Evolutionary conservation across 169 alveolate species (phyloP), one percentile per base, ranked within the genome.

Genomic region (Eimeria zaria): DNA sequence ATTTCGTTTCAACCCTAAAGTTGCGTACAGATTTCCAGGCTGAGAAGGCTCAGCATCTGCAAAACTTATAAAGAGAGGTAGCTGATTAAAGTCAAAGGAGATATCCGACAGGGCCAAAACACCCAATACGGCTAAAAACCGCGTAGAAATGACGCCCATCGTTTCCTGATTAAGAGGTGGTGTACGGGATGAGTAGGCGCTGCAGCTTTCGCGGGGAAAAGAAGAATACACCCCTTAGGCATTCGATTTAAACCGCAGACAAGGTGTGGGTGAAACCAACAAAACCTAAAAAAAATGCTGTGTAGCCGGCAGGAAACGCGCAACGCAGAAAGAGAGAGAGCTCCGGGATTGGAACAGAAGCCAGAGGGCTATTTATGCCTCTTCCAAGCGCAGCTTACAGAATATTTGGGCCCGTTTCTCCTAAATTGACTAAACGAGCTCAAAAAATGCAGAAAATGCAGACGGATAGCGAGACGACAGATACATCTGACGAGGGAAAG

Each of bases 1-100:
- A 24, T 90, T 95, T 22, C 97, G 97, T 73, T 87, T 90, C 83
- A 97, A 90, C 27, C 97, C 98, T 46, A 97, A 95, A 46, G 96
- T 95, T 62, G 95, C 95, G 55, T 97, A 97, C 46, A 96, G 85
- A 84, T 97, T 97, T 84, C 84, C 73, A 1, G 91, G 69, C 30
- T 46, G 55, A 69, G 74, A 41, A 1, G 33, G 33, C 14, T 81
- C 97, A 0, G 85, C 85, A 46, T 22, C 69, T 22, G 62, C 97
- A 48, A 96, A n/a, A n/a, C 22, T 18, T 1, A 48, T 53, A 14
- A 51, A 41, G 48, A 64, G 46, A 22, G 84, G 46, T 9, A 14
- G 64, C 55, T 0, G 51, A 64, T 39, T 39, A 27, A 41, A 18
- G 36, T 53, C 27, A 53, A 83, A 33, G 27, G 62, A 53, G 24